Evolutionary conservation across 768 basidiomycete genomes (phyloP).

Genomic region (Suillus weaverae): DNA sequence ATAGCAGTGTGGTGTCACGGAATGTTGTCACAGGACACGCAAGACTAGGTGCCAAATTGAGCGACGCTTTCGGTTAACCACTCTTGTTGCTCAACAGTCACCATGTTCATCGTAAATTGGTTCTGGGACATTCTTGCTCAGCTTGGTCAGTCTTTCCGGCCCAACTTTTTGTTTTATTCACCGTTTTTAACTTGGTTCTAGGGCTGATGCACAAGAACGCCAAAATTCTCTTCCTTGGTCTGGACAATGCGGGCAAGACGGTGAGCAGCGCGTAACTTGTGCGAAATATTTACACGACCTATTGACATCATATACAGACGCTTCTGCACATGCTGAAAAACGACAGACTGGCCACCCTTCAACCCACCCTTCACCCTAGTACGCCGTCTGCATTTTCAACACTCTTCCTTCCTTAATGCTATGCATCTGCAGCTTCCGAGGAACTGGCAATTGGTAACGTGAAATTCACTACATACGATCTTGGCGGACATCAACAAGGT

Average conservation of each 20-base stretch:
- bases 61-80: neutral
- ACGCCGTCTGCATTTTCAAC: slow-evolving; percentile 27
- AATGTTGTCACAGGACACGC: slow-evolving; percentile 3
- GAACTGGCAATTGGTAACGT: slow-evolving; percentile 98
- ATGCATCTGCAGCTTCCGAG: slow-evolving; percentile 75
- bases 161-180: slow-evolving; percentile 7
- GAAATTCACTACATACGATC: slow-evolving; percentile 98
- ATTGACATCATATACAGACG: slow-evolving; percentile 53
- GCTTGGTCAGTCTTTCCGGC: slow-evolving; percentile 62
- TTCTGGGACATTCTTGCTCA: slow-evolving; percentile 95
- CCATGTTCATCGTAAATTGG: slow-evolving; percentile 90
- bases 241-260: slow-evolving; percentile 99
- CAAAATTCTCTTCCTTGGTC: slow-evolving; percentile 98
- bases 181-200: slow-evolving; percentile 29
- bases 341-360: slow-evolving; percentile 93
- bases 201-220: slow-evolving; percentile 97
- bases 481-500: slow-evolving; percentile 98
- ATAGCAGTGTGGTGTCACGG: slow-evolving; percentile 12
- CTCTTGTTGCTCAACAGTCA: slow-evolving; percentile 20
- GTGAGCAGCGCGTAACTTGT: slow-evolving; percentile 44
- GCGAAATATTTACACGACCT: neutral
- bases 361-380: slow-evolving; percentile 99
- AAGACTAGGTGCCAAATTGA: slow-evolving; percentile 5
- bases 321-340: slow-evolving; percentile 99
- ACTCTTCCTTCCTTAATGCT: slow-evolving; percentile 6